Base-by-base conservation (phyloP, 106 monocot genomes). In the Ottelia alismoides region DNA sequence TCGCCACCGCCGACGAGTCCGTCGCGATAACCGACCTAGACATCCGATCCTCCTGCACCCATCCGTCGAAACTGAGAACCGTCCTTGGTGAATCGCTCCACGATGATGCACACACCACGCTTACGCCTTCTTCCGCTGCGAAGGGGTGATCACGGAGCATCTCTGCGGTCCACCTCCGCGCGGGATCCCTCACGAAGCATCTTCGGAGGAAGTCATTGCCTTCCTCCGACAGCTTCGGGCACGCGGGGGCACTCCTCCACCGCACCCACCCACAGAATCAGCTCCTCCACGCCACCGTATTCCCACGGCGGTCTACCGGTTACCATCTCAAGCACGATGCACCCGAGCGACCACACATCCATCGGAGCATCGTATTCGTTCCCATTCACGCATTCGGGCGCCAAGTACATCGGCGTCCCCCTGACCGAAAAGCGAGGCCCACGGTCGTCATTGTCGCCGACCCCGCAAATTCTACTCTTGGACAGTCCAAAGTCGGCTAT, bases 331-430 rank as follows among this genome's bases (percentile, higher is more conserved):
- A 55, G 27, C 48, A 70, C 49, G 19, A 60, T 66, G 72, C 78
- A 82, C 18, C 82, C 87, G 1, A 82, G 22, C 0, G 82, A 59
- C 87, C 87, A 87, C 1, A 87, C 28, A 21, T 87, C 82, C 27
- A 64, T 56, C 53, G 69, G 57, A 11, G 72, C 56, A 31, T 72
- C 63, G 30, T 62, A 64, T 57, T 73, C 78, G 12, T 57, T 60
- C 20, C 60, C 44, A 10, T 46, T 21, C 0, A 63, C 65, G 9
- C 75, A 68, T 27, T 82, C 87, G 28, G 87, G 87, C 3, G 78
- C 62, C 78, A 88, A 76, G 67, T 82, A 88, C 49, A 72, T 4
- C 5, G 78, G 76, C 20, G 87, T 88, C 20, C 85, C 85, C 2
- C 70, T 21, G 2, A 64, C n/a, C n/a, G n/a, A n/a, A n/a, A n/a